These are phyloP conservation scores for Ceratobasidium sp. DNA, from an alignment of 1,284 basidiomycete species.

Conservation along the genomic window DNA sequence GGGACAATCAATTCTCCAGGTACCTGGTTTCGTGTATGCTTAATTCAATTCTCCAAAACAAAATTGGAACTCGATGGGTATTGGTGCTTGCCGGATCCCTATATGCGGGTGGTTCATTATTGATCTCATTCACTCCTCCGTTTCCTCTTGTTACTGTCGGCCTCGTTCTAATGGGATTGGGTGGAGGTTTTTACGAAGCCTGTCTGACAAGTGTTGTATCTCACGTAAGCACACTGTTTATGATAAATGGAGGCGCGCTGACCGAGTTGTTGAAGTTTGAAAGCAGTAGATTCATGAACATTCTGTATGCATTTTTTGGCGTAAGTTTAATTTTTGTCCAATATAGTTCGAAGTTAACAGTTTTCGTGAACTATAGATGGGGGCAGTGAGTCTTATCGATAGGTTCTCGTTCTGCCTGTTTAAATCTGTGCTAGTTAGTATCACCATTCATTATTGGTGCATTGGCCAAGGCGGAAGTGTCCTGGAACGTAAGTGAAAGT, in stretches of 20 bases:
- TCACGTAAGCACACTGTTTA: background rate
- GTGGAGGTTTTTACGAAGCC: conserved; percentile 31
- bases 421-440: background rate
- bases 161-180: conserved; percentile 18
- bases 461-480: background rate
- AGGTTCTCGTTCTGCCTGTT: background rate
- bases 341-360: background rate
- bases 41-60: conserved; percentile 19
- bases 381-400: background rate
- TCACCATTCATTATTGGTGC: conserved; percentile 25
- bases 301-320: conserved; percentile 30
- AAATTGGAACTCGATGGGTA: conserved; percentile 15
- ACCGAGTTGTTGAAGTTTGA: background rate
- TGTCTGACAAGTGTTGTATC: conserved; percentile 23
- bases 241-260: background rate
- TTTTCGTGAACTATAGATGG: background rate
- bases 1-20: background rate
- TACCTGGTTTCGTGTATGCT: conserved; percentile 25
- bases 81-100: conserved; percentile 1
- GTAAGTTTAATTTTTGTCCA: background rate
- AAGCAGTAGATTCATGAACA: conserved; percentile 28
- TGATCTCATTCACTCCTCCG: conserved; percentile 24
- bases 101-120: conserved; percentile 3
- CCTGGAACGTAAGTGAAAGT: conserved; percentile 11
- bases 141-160: conserved; percentile 15